Conservation (phyloP, 2,329 filamentous ascomycete species). For the Neophaeococcomyces mojaviensis region DNA sequence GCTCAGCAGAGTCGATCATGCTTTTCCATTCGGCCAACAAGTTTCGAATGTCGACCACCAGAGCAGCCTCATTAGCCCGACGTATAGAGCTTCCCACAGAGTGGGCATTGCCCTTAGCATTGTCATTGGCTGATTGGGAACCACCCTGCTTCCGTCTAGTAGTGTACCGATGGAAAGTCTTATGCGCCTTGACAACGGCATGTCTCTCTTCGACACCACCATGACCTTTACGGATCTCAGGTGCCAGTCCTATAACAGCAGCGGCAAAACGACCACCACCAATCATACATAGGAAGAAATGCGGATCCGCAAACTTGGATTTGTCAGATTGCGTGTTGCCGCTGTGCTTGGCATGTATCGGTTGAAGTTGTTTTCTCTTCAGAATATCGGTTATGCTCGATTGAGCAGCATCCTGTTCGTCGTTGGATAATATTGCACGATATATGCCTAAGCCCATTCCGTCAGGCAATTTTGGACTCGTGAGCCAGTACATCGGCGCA, state of each 20-base stretch:
- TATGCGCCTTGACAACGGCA: constrained; percentile 83
- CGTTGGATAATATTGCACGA: constrained; percentile 65
- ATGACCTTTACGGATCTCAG: constrained; percentile 64
- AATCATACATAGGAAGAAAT: constrained; percentile 97
- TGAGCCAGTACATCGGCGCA: constrained; percentile 77
- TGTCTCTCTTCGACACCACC: constrained; percentile 70
- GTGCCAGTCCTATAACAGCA: constrained; percentile 85
- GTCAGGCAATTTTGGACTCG: constrained; percentile 63
- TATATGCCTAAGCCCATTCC: constrained; percentile 83
- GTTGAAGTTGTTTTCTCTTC: constrained; percentile 67
- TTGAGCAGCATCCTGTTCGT: constrained; percentile 59
- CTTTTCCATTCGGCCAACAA: constrained; percentile 77
- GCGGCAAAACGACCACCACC: constrained; percentile 95
- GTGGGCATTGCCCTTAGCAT: constrained; percentile 86
- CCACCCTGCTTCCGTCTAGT: constrained; percentile 94
- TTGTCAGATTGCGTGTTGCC: constrained; percentile 46
- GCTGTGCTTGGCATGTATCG: constrained; percentile 41
- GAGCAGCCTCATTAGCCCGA: constrained; percentile 86
- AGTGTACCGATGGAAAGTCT: constrained; percentile 96
- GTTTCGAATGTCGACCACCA: constrained; percentile 78
- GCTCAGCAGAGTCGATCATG: constrained; percentile 73
- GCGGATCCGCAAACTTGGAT: constrained; percentile 60
- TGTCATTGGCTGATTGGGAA: constrained; percentile 86
- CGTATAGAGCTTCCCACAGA: constrained; percentile 85
- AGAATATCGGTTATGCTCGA: constrained; percentile 59